Base-by-base conservation (phyloP, 129 eudicot species). In the Helianthus tuberosus region DNA sequence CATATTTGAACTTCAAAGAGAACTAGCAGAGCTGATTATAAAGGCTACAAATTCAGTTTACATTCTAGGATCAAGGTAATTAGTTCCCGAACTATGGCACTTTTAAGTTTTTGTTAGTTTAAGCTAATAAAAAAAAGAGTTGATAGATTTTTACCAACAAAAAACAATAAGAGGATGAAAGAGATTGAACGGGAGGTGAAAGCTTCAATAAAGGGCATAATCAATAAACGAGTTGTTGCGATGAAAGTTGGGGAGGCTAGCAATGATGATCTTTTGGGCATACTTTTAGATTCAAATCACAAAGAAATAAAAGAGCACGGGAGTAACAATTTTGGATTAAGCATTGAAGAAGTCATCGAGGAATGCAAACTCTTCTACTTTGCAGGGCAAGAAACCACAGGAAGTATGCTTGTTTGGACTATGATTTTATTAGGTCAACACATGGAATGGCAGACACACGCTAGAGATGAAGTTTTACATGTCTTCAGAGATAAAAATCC, bases 11-110 rank as follows among this genome's bases (percentile, higher is more conserved):
- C 76, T 77, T 70, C 76, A 69, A 50, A 64, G 55, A 52, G 76
- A 77, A 61, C 76, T 35, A 48, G 54, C 71, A 38, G 66, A 70
- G 23, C 55, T 77, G 1, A 12, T 77, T 25, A 70, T 70, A 13
- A 43, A 61, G 48, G 76, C 76, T n/a, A 3, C 17, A 13, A 61
- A 53, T 8, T 77, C 76, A 3, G n/a, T 70, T 52, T 77, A 77
- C 76, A 69, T 77, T 62, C 81, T 76, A 51, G 81, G 81, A 51
- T 77, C 81, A 61, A 69, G 65, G 81, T 69, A 11, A 39, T 69
- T 16, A 41, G 41, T 8, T 54, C 55, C 59, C 15, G 41, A 9
- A 6, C 23, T 0, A 65, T 39, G n/a, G 11, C 15, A 14, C 12
- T 36, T 38, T 11, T 41, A 25, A 25, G 29, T 25, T 17, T 46